Percentiles rank a stretch among this genome's conserved stretches.
phyloP scores from a whole-genome alignment of 2,329 filamentous ascomycete genomes.

The Sporothrix variecibatus region DNA sequence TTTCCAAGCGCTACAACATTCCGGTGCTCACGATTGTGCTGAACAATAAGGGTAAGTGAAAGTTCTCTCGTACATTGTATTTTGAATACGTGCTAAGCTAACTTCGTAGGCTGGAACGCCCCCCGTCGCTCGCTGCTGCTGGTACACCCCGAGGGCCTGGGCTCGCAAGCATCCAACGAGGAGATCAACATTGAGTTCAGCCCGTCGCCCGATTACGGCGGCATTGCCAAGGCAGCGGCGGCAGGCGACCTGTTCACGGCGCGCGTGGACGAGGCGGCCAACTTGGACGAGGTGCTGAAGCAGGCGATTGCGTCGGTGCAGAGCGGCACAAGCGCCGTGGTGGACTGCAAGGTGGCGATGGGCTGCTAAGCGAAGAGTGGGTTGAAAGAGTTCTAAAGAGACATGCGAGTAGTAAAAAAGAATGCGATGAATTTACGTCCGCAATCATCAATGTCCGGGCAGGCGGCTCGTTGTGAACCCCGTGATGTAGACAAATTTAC shows the following conservation, averaged over 20 bases:
- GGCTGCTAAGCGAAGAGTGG: constrained; percentile 36
- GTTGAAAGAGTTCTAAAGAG: constrained; percentile 35
- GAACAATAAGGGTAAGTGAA: constrained; percentile 55
- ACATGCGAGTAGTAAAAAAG: not conserved
- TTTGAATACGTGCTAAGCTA: not conserved
- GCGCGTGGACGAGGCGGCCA: constrained; percentile 48
- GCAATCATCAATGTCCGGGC: not conserved
- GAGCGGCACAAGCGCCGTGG: constrained; percentile 53
- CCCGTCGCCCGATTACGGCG: constrained; percentile 59
- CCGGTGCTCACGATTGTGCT: constrained; percentile 52
- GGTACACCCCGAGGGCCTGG: constrained; percentile 60
- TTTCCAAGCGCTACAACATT: constrained; percentile 49
- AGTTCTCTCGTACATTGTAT: not conserved
- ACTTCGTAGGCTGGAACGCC: constrained; percentile 56
- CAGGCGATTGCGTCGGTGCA: constrained; percentile 55
- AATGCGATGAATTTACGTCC: not conserved
- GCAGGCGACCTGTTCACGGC: constrained; percentile 56
- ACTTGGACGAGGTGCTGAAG: constrained; percentile 50
- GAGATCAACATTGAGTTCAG: constrained; percentile 64
- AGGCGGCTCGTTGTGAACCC: not conserved
- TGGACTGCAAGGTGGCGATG: constrained; percentile 54
- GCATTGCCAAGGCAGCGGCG: constrained; percentile 62
- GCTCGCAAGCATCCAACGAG: constrained; percentile 58
- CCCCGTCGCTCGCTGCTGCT: constrained; percentile 58
- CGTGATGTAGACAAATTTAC: not conserved